Percentiles rank a stretch among this genome's conserved stretches.
phyloP scores from a whole-genome alignment of 2,329 filamentous ascomycete genomes.

The Diaporthe sp. region DNA sequence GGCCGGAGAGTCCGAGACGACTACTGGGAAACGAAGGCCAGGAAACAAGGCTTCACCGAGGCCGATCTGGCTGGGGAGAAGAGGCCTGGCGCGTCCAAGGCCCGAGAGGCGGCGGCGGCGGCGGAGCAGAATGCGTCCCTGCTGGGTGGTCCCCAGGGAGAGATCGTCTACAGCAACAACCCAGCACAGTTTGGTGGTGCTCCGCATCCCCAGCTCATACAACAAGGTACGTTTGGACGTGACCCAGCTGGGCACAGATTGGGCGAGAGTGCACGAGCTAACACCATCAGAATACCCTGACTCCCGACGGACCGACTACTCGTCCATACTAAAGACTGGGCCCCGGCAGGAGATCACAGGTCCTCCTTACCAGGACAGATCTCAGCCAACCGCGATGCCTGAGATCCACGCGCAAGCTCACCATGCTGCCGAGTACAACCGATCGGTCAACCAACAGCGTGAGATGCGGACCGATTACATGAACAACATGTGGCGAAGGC shows the following conservation, averaged over 20 bases:
- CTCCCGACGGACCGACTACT: conserved; percentile 84
- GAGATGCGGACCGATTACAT: conserved; percentile 84
- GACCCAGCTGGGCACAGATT: conserved; percentile 70
- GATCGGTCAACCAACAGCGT: conserved; percentile 84
- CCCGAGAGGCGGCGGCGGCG: conserved; percentile 83
- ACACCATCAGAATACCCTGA: conserved; percentile 85
- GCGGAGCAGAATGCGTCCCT: conserved; percentile 73
- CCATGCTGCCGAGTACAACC: conserved; percentile 92
- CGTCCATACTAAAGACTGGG: conserved; percentile 80
- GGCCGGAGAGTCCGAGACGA: conserved; percentile 94
- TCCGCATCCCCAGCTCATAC: conserved; percentile 77
- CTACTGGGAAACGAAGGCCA: conserved; percentile 98
- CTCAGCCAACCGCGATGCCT: conserved; percentile 79
- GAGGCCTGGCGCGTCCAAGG: conserved; percentile 90
- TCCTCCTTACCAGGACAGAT: conserved; percentile 88
- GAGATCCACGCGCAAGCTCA: conserved; percentile 90
- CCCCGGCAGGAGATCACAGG: conserved; percentile 92
- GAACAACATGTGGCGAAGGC: conserved; percentile 84
- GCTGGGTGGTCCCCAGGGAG: conserved; percentile 79
- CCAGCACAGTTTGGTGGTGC: conserved; percentile 75
- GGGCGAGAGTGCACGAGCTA: conserved; percentile 84
- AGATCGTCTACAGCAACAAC: conserved; percentile 89
- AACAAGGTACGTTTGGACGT: conserved; percentile 79
- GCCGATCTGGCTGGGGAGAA: conserved; percentile 97
- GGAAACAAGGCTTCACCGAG: conserved; percentile 98